Base-by-base conservation (phyloP, 192 early-diverging fungal genomes). In the Podila epigama region DNA sequence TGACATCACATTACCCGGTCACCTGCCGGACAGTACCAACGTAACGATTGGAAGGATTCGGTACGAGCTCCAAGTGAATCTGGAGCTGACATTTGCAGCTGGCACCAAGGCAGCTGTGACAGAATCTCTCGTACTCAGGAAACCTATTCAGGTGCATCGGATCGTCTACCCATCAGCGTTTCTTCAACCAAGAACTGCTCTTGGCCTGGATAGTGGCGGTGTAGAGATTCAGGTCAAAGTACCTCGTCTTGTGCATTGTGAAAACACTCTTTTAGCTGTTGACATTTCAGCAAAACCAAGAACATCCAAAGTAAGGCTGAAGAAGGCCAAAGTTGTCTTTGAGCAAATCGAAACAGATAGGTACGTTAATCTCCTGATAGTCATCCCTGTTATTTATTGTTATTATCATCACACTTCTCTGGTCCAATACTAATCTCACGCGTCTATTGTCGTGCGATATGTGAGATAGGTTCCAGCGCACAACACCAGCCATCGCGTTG, bases 201-300 rank as follows among this genome's bases (percentile, higher is more conserved):
- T 57, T 28, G 73, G 73, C 0, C 16, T 77, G 42, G 73, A 77
- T 50, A 68, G 72, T 55, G 72, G 72, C 6, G 72, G 72, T 3
- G 72, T 75, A 1, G 72, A 75, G 22, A 75, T 75, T 27, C 72
- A 75, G 34, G 55, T 68, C 72, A 75, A 67, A 25, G 72, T 75
- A 22, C 72, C 72, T 0, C 41, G 72, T 10, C 28, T 75, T 25
- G 27, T 75, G 22, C 72, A 75, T 16, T 75, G 72, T 27, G 72
- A 75, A 40, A 75, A 75, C 25, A 75, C 64, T 2, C 65, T 75
- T 31, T 16, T 75, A 27, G 72, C 72, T 0, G 65, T 75, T 7
- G 72, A 75, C 53, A 31, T 75, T 5, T 68, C 66, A 41, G 65
- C 65, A 3, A 75, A 75, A 18, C 72, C 72, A 11, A 67, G 72